Evolutionary conservation across 495 filamentous ascomycete species (phyloP).

Genomic region (Penicillium egyptiacum): DNA sequence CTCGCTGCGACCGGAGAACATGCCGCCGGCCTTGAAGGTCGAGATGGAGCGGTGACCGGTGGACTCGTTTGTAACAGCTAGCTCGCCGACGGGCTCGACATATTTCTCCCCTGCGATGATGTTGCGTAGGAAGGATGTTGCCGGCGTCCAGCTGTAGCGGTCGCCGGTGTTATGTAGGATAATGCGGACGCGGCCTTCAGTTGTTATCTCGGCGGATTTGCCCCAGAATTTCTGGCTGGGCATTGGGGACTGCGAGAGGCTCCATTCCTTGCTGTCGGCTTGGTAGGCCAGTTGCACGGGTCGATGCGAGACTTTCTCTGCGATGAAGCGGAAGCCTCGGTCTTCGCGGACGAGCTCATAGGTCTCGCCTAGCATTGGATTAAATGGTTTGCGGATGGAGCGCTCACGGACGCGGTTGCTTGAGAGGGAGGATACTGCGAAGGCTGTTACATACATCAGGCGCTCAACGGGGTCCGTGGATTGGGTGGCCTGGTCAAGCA

Average conservation of each 20-base stretch:
- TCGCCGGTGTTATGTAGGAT: constrained; percentile 70
- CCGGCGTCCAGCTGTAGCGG: constrained; percentile 76
- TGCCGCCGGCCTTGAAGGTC: constrained; percentile 88
- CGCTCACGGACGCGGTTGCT: constrained; percentile 80
- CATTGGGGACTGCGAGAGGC: constrained; percentile 77
- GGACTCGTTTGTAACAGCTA: constrained; percentile 78
- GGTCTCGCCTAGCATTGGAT: constrained; percentile 95
- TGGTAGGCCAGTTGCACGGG: constrained; percentile 92
- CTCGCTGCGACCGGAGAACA: constrained; percentile 93
- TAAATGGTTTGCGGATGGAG: constrained; percentile 95
- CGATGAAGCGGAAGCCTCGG: constrained; percentile 81
- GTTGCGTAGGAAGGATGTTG: constrained; percentile 89
- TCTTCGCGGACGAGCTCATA: constrained; percentile 91
- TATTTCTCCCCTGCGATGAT: constrained; percentile 98
- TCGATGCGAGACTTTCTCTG: constrained; percentile 90
- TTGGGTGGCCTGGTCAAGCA: constrained; percentile 74
- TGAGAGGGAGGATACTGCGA: constrained; percentile 82
- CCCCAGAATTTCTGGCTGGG: constrained; percentile 98
- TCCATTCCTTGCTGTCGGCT: constrained; percentile 81
- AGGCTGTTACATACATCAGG: constrained; percentile 81
- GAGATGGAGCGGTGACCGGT: constrained; percentile 75
- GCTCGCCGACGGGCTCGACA: constrained; percentile 87
- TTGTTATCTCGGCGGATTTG: constrained; percentile 89
- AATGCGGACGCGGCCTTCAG: constrained; percentile 80
- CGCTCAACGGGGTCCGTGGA: constrained; percentile 61